Evolutionary conservation across 2,329 filamentous ascomycete species (phyloP).

Genomic region (Colletotrichum paranaense): DNA sequence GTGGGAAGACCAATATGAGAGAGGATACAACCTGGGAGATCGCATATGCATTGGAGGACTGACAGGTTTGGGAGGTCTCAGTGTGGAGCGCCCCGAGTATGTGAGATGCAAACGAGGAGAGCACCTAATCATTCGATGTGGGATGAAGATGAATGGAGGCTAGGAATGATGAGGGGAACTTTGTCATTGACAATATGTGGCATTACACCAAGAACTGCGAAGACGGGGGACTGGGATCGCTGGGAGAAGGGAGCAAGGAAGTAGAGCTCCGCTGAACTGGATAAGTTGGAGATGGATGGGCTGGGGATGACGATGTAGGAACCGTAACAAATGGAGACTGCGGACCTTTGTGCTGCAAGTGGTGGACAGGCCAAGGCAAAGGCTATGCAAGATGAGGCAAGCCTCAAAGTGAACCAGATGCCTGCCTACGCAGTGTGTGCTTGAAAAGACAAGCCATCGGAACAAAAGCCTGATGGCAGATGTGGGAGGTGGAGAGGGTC

Average conservation of each 20-base stretch:
- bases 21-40: not conserved
- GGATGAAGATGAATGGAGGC: constrained; percentile 1
- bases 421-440: no score
- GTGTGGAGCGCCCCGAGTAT: not conserved
- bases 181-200: not conserved
- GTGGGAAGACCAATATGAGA: not conserved
- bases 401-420: no score
- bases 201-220: no score
- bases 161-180: not conserved
- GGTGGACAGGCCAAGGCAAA: constrained; percentile 4
- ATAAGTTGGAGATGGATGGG: constrained; percentile 7
- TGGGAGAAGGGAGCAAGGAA: constrained; percentile 5
- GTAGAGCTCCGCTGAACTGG: constrained; percentile 14
- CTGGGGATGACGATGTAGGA: constrained; percentile 22
- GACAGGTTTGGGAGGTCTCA: not conserved
- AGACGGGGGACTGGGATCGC: not conserved
- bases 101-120: not conserved
- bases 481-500: no score
- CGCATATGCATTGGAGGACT: not conserved
- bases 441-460: no score
- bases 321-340: constrained; percentile 9
- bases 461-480: no score
- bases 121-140: not conserved
- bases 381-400: constrained; percentile 10
- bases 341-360: constrained; percentile 4